Conservation (phyloP, 352 stramenopile genomes). For the Pythium aristosporum region DNA sequence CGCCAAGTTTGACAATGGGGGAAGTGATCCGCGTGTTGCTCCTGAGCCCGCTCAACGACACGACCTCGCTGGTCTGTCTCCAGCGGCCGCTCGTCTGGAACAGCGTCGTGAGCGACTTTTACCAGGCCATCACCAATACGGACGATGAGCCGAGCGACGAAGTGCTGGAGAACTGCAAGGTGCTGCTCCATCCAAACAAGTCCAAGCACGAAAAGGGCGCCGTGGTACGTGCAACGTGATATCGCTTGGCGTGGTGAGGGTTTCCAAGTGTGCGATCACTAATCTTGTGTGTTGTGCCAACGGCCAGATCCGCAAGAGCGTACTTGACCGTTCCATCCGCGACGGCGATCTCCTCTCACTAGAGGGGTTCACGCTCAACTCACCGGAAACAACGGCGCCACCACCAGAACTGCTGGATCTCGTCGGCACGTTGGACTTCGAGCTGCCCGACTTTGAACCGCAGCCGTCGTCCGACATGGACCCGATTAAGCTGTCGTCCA, state of each 20-base stretch:
- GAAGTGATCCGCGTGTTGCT: conserved; percentile 83
- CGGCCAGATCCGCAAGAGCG: conserved; percentile 60
- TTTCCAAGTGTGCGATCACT: not conserved
- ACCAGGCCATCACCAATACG: conserved; percentile 80
- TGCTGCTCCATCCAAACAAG: conserved; percentile 79
- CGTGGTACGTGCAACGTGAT: conserved; percentile 32
- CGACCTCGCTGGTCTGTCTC: conserved; percentile 78
- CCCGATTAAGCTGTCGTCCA: conserved; percentile 16
- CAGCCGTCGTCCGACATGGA: conserved; percentile 16
- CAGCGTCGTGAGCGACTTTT: conserved; percentile 75
- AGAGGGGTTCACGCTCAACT: conserved; percentile 44
- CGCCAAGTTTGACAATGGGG: conserved; percentile 35
- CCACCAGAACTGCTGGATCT: conserved; percentile 69
- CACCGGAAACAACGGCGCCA: conserved; percentile 37
- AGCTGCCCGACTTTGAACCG: conserved; percentile 44
- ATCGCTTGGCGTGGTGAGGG: too few relatives aligned
- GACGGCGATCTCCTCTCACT: conserved; percentile 78
- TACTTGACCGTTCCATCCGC: conserved; percentile 76
- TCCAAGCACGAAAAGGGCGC: conserved; percentile 80
- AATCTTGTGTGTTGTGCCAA: not conserved
- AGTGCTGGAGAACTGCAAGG: conserved; percentile 65
- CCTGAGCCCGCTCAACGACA: conserved; percentile 63
- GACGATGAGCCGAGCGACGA: conserved; percentile 66
- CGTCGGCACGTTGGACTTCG: conserved; percentile 67
- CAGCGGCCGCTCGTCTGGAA: conserved; percentile 78